phyloP scores from a whole-genome alignment of 768 basidiomycete species.

The Mycena venus region DNA sequence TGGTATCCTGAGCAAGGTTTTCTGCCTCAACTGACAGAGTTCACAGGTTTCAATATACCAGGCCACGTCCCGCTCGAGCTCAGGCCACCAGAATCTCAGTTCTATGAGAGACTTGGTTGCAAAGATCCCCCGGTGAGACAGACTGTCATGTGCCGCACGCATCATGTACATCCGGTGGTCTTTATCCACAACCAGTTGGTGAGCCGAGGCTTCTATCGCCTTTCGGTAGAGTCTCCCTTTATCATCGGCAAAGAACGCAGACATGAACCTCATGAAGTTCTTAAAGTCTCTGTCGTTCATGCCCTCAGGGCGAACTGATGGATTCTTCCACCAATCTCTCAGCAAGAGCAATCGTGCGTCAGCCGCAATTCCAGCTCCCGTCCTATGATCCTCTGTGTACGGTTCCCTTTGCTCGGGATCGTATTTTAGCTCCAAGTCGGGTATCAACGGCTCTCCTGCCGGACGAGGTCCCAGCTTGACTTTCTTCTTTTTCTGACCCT shows the following conservation, averaged over 20 bases:
- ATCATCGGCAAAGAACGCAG: neutral
- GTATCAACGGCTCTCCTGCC: no score
- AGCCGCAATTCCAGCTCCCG: no score
- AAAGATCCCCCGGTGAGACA: conserved; percentile 31
- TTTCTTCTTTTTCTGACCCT: no score
- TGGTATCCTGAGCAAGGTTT: conserved; percentile 39
- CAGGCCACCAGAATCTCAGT: no score
- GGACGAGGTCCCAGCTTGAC: no score
- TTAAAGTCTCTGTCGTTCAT: neutral
- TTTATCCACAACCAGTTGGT: conserved; percentile 8
- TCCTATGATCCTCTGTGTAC: no score
- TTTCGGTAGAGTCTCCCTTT: neutral
- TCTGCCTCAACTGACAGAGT: conserved; percentile 44
- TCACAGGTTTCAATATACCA: conserved; percentile 49
- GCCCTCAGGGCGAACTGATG: neutral
- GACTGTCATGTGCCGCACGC: conserved; percentile 35
- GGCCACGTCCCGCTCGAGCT: conserved; percentile 38
- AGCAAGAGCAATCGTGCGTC: no score
- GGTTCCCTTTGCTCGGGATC: no score
- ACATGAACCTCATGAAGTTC: neutral
- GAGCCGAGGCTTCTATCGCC: neutral
- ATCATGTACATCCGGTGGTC: no score
- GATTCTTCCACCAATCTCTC: neutral
- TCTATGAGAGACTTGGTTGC: conserved; percentile 1
- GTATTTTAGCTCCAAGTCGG: no score